Base-by-base conservation (phyloP, 257 asterid genomes). In the Solanum boliviense region DNA sequence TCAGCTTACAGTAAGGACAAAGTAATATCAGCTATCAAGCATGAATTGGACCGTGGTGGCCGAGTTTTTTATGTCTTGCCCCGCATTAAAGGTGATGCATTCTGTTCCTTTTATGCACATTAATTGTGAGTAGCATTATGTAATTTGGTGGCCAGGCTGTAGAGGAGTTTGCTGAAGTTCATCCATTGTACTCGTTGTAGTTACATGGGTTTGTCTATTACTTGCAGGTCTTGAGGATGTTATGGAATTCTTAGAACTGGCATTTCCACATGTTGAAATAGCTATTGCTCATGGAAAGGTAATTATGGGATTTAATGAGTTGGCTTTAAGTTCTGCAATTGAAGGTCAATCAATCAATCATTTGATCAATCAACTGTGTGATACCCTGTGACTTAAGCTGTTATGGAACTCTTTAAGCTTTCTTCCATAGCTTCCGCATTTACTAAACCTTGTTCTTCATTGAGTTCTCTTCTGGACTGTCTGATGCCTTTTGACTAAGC, bases 201-300 rank as follows among this genome's bases (percentile, higher is more conserved):
- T 58, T 74, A 86, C 83, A 60, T 68, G 87, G 88, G 89, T 86
- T 56, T 79, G 67, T 70, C 86, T n/a, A 83, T 86, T 90, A 68
- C 91, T 75, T 72, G 76, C 94, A 96, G 99, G 99, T 87, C 98
- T 97, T 88, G 98, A 94, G 89, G 98, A 94, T 88, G 98, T 94
- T 87, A 93, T 91, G 99, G 95, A 95, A 88, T 94, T 95, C 89
- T 92, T 97, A 91, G 93, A 89, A 79, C 92, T 84, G 87, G 89
- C 93, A 87, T 97, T 94, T 93, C 97, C 96, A 88, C 73, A 93
- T 89, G 93, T 94, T 91, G 97, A 94, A 89, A 92, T 93, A 91
- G 98, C 99, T 87, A 92, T 95, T 90, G 99, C 99, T 89, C 99
- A 97, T 90, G 99, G 99, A 90, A 95, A 97, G 98, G 99, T 96